Evolutionary conservation across 2,329 filamentous ascomycete genomes (phyloP), one percentile per base, ranked within the genome.

Genomic region (Pochonia chlamydosporia): DNA sequence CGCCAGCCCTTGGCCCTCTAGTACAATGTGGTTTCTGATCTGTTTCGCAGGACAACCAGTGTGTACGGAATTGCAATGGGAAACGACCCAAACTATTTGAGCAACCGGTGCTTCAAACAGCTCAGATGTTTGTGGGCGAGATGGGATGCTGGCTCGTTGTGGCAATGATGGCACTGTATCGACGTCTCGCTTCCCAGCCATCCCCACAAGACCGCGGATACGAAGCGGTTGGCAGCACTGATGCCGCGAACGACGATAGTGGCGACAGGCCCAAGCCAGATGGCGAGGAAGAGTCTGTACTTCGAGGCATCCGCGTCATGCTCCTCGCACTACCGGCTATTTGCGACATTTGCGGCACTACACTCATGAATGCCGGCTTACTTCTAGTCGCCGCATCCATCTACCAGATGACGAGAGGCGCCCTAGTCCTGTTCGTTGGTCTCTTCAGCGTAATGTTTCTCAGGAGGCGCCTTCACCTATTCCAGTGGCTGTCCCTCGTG

Each of bases 71-170:
- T 72, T 99, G 93, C 73, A 82, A 89, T 59, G 79, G 81, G 9
- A 76, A 75, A 49, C 79, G 85, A 55, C 85, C 81, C 45, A 72
- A 79, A 53, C 78, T 80, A 57, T 97, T 99, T 69, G 89, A 96
- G 66, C 92, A 97, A 64, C 93, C 93, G 16, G 91, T 99, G 44
- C 82, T 97, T 46, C 93, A 99, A 66, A 97, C 93, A 53, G 82
- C 89, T 1, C 93, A 97, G 67, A 99, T 99, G 93, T 99, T 99
- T 65, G 78, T 96, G 52, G 93, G 93, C 47, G 93, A 99, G 67
- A 87, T 89, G 78, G 92, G 90, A 53, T 95, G 90, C 73, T 99
- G 92, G 91, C 77, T 97, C 13, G 89, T 99, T 45, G 79, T 97
- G 37, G 82, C 85, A 20, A 59, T 78, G 43, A 83, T 87, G 62